Evolutionary conservation across 2,329 filamentous ascomycete species (phyloP).

Genomic region (Tolypocladium inflatum): DNA sequence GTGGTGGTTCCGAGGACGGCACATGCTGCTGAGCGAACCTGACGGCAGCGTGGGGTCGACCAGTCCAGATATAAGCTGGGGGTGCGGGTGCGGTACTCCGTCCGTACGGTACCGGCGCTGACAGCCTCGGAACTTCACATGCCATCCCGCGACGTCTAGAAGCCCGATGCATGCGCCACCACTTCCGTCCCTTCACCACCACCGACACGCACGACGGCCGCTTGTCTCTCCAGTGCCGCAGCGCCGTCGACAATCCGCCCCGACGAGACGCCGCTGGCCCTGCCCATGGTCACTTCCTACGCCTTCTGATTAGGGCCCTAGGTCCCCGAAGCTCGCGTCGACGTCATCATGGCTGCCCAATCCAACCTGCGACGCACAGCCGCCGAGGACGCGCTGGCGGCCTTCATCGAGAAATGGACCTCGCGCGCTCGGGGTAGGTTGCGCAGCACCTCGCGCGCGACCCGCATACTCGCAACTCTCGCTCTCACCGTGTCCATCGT

Average conservation of each 20-base stretch:
- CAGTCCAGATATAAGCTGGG: not conserved
- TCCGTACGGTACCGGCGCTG: not conserved
- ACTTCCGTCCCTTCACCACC: not conserved
- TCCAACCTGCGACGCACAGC: constrained; percentile 66
- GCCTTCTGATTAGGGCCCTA: not conserved
- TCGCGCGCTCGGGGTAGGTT: constrained; percentile 43
- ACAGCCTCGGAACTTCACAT: constrained; percentile 5
- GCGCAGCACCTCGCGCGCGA: constrained; percentile 56
- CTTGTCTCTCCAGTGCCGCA: not conserved
- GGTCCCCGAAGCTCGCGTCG: not conserved
- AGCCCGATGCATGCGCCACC: not conserved
- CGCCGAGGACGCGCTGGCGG: constrained; percentile 57
- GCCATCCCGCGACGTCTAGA: not conserved
- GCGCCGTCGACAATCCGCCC: not conserved
- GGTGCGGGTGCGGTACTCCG: not conserved
- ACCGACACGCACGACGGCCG: not conserved
- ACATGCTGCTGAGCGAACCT: not conserved
- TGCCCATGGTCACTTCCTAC: not conserved
- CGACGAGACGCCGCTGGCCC: not conserved
- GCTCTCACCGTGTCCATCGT: constrained; percentile 71
- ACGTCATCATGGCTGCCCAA: constrained; percentile 64
- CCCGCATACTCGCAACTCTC: constrained; percentile 67
- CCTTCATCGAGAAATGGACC: constrained; percentile 52
- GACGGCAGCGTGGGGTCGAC: not conserved
- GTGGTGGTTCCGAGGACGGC: not conserved